These are phyloP conservation scores for Panicum virgatum DNA, from an alignment of 202 grass and related monocot species.

Conservation along the genomic window DNA sequence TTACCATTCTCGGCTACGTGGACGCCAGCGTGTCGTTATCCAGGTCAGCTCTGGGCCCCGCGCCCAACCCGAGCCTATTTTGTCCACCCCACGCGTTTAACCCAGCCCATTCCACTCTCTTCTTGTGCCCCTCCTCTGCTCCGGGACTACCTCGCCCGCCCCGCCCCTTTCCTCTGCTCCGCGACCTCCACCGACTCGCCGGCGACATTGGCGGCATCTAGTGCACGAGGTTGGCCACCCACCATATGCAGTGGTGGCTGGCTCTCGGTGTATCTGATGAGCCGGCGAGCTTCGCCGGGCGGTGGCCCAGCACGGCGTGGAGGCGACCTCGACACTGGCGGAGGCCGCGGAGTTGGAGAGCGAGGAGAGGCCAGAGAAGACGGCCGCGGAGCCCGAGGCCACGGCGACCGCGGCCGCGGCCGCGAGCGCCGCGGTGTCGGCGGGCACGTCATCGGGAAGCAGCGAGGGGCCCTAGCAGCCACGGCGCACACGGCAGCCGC, in stretches of 20 bases:
- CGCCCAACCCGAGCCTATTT: no score
- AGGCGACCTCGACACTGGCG: conserved; percentile 38
- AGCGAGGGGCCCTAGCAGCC: neutral
- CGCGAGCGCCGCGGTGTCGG: conserved; percentile 25
- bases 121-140: no score
- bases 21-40: no score
- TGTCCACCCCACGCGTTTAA: no score
- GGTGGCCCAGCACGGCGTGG: conserved; percentile 35
- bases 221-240: conserved; percentile 57
- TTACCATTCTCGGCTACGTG: no score
- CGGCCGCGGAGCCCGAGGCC: conserved; percentile 48
- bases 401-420: conserved; percentile 37
- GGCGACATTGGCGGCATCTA: conserved; percentile 71
- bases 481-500: conserved; percentile 45
- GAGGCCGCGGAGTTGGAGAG: conserved; percentile 49
- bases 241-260: conserved; percentile 40
- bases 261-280: neutral
- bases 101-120: no score
- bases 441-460: conserved; percentile 2
- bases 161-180: no score
- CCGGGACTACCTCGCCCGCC: no score
- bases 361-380: conserved; percentile 51
- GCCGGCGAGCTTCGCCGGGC: neutral
- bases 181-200: no score
- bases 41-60: no score